These are phyloP conservation scores for Metschnikowia lochheadii DNA, from an alignment of 805 yeast genomes.

Conservation along the genomic window DNA sequence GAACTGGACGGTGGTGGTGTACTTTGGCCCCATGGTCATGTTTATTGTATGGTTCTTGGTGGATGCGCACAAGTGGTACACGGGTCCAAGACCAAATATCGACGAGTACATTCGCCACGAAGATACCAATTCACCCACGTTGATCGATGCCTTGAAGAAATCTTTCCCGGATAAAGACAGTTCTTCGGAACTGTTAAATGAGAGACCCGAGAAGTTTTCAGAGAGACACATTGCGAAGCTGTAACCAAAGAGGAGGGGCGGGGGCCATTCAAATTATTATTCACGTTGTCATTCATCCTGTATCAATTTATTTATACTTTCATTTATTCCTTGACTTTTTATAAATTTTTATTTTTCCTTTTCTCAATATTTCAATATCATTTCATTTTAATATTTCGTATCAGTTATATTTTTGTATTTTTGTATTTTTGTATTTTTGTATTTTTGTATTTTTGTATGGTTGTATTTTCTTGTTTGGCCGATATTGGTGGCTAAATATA, in stretches of 20 bases:
- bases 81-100: constrained; percentile 54
- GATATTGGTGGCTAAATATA: no score
- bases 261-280: not conserved
- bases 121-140: not conserved
- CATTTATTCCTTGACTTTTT: no score
- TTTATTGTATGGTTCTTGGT: constrained; percentile 47
- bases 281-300: not conserved
- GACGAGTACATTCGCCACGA: constrained; percentile 13
- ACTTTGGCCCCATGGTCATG: constrained; percentile 54
- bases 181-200: not conserved
- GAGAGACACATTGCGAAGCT: not conserved
- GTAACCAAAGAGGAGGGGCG: no score
- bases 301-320: no score
- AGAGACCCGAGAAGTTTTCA: not conserved
- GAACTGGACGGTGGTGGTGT: constrained; percentile 60
- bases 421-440: no score
- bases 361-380: no score
- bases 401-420: no score
- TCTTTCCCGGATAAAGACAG: not conserved
- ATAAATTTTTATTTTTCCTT: no score
- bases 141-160: constrained; percentile 1
- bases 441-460: no score
- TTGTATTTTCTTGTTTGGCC: no score
- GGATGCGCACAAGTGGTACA: constrained; percentile 56
- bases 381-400: no score